Percentiles rank a stretch among this genome's conserved stretches.
Evolutionary conservation across 2,329 filamentous ascomycete genomes (phyloP).

Genomic region (Coleophoma cylindrospora): DNA sequence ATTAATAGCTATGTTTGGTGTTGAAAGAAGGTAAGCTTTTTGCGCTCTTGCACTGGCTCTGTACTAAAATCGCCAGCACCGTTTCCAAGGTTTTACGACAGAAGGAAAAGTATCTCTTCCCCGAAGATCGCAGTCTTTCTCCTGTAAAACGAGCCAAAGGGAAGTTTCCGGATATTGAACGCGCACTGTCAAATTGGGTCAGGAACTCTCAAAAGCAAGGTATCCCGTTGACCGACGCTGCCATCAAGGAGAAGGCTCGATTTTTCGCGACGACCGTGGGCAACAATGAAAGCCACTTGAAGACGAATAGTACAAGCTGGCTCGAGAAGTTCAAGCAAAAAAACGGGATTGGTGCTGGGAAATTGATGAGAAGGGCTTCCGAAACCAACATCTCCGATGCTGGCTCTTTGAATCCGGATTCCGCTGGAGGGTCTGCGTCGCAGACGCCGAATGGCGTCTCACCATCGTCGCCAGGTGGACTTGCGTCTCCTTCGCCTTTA

Average conservation of each 20-base stretch:
- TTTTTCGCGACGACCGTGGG: constrained; percentile 74
- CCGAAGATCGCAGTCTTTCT: constrained; percentile 72
- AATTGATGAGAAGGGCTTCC: constrained; percentile 51
- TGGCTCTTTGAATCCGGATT: constrained; percentile 49
- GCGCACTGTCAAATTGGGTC: constrained; percentile 82
- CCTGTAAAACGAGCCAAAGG: constrained; percentile 79
- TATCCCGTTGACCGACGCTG: constrained; percentile 67
- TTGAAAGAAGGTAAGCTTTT: constrained; percentile 80
- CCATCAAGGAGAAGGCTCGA: constrained; percentile 77
- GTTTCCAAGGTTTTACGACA: constrained; percentile 97
- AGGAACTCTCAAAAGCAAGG: constrained; percentile 76
- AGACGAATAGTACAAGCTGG: constrained; percentile 71
- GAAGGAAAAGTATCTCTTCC: constrained; percentile 88
- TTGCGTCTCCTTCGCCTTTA: constrained; percentile 63
- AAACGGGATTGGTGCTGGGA: constrained; percentile 32
- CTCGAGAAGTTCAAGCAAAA: constrained; percentile 95
- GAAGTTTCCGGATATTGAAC: constrained; percentile 86
- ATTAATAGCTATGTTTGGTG: constrained; percentile 73
- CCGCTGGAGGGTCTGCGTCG: constrained; percentile 47
- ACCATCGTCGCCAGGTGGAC: constrained; percentile 64
- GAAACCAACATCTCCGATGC: constrained; percentile 69
- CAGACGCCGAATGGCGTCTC: constrained; percentile 65
- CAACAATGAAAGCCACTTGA: constrained; percentile 65
- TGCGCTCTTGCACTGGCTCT: no score
- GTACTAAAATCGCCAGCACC: constrained; percentile 55